phyloP scores from a whole-genome alignment of 495 filamentous ascomycete genomes.

The Neurospora sp. region DNA sequence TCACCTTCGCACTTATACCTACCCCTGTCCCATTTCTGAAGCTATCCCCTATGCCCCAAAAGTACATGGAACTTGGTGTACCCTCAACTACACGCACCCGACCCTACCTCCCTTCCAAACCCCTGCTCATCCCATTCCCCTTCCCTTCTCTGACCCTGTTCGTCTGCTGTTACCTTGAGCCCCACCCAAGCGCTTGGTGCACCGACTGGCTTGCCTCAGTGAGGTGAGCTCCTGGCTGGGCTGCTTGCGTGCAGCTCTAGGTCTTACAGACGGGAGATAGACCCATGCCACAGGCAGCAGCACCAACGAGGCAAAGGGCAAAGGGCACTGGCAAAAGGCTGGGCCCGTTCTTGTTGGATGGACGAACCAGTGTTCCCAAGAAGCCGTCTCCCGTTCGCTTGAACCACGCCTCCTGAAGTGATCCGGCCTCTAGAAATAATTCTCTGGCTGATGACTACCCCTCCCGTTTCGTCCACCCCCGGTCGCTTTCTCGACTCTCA shows the following conservation, averaged over 20 bases:
- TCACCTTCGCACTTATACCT: not conserved
- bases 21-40: not conserved
- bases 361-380: not conserved
- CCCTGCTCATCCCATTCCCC: not conserved
- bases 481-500: not conserved
- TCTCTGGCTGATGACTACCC: slow-evolving; percentile 5
- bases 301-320: not conserved
- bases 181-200: slow-evolving; percentile 28
- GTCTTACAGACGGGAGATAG: not conserved
- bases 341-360: not conserved
- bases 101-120: not conserved
- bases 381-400: slow-evolving; percentile 6
- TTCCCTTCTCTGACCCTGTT: not conserved
- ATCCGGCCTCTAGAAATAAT: not conserved
- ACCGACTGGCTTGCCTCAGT: slow-evolving; percentile 20
- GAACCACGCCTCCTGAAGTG: slow-evolving; percentile 15
- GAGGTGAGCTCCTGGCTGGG: not conserved
- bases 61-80: not conserved
- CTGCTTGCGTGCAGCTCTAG: not conserved
- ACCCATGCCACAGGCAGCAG: not conserved
- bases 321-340: not conserved
- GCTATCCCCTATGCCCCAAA: not conserved
- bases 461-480: slow-evolving; percentile 7
- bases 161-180: slow-evolving; percentile 2
- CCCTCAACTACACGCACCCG: not conserved